These are phyloP conservation scores for Coniferiporia weirii DNA, from an alignment of 1,284 basidiomycete genomes.

Conservation along the genomic window DNA sequence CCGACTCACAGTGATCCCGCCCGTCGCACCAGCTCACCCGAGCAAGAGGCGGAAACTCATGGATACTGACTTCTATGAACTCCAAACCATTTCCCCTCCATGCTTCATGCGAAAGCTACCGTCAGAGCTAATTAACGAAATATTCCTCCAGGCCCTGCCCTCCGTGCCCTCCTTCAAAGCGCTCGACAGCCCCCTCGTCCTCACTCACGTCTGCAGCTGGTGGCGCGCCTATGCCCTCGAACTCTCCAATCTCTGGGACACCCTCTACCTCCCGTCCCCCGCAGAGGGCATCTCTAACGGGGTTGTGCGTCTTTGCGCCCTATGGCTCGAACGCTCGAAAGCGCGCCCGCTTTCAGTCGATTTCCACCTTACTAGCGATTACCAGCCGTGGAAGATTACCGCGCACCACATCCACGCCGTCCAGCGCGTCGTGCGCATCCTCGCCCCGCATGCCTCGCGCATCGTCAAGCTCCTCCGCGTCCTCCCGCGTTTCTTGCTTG, in stretches of 20 bases:
- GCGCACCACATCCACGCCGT: slow-evolving; percentile 10
- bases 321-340: slow-evolving; percentile 16
- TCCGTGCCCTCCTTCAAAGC: slow-evolving; percentile 14
- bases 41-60: slow-evolving; percentile 15
- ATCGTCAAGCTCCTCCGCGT: slow-evolving; percentile 18
- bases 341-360: slow-evolving; percentile 13
- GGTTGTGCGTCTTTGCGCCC: slow-evolving; percentile 13
- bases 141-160: slow-evolving; percentile 14
- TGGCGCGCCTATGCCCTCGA: slow-evolving; percentile 16
- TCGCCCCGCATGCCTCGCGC: slow-evolving; percentile 16
- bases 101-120: slow-evolving; percentile 14
- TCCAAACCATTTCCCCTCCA: background rate
- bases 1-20: background rate
- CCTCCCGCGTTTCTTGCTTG: slow-evolving; percentile 15
- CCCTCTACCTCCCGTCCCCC: slow-evolving; percentile 16
- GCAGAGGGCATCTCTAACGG: slow-evolving; percentile 13
- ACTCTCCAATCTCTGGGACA: slow-evolving; percentile 16
- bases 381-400: slow-evolving; percentile 18
- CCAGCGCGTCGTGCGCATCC: slow-evolving; percentile 12
- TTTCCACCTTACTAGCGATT: slow-evolving; percentile 18
- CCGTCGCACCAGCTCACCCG: background rate
- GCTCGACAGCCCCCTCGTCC: slow-evolving; percentile 10
- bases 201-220: slow-evolving; percentile 16
- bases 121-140: slow-evolving; percentile 15
- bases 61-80: slow-evolving; percentile 10